phyloP scores from a whole-genome alignment of 179 eudicot genomes.

The Drosera spatulata region DNA sequence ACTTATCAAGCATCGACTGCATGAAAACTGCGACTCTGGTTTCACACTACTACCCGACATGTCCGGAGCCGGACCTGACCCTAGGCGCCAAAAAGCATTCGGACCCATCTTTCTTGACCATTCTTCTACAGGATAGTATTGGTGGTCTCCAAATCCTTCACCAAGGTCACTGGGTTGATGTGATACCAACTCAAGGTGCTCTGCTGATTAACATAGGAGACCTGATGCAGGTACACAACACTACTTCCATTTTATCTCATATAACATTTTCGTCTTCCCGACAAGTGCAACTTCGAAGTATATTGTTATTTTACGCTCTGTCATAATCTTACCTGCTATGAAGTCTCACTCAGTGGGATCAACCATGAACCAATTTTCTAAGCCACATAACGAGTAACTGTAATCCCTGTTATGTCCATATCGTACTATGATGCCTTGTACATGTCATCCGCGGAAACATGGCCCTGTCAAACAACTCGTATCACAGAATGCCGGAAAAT shows the following conservation, averaged over 20 bases:
- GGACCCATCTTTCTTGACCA: conserved; percentile 39
- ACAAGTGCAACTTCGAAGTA: too few relatives aligned
- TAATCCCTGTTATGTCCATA: too few relatives aligned
- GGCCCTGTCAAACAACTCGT: too few relatives aligned
- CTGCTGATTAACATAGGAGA: conserved; percentile 38
- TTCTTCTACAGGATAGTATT: conserved; percentile 40
- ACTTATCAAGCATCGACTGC: conserved; percentile 28
- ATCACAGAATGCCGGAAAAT: too few relatives aligned
- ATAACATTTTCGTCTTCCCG: too few relatives aligned
- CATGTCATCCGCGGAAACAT: too few relatives aligned
- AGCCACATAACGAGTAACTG: too few relatives aligned
- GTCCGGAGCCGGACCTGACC: conserved; percentile 49
- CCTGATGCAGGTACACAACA: conserved; percentile 32
- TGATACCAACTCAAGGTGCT: conserved; percentile 31
- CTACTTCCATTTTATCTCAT: background rate
- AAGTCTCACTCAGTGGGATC: too few relatives aligned
- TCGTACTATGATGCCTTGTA: too few relatives aligned
- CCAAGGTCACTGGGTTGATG: conserved; percentile 33
- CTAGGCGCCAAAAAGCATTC: conserved; percentile 37
- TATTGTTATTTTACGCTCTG: too few relatives aligned
- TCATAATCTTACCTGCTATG: too few relatives aligned
- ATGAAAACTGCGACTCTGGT: conserved; percentile 27
- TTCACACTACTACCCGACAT: conserved; percentile 37
- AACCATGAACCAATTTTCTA: too few relatives aligned
- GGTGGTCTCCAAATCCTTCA: conserved; percentile 48